These are phyloP conservation scores for Pseudogymnoascus sp. DNA, from an alignment of 2,329 filamentous ascomycete genomes.

Conservation along the genomic window DNA sequence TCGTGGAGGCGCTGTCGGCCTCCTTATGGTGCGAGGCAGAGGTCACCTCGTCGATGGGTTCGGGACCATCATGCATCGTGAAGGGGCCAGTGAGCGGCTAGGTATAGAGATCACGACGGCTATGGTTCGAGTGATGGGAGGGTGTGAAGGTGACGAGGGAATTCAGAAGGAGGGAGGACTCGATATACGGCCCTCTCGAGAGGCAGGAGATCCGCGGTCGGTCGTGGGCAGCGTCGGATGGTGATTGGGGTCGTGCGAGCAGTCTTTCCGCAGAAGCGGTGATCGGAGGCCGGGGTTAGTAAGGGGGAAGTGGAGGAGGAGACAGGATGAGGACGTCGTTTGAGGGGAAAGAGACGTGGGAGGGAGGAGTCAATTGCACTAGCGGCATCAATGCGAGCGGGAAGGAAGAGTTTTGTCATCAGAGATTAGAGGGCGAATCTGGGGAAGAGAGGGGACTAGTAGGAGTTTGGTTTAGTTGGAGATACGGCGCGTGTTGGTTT, in stretches of 20 bases:
- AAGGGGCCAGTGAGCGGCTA: background rate
- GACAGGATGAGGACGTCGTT: background rate
- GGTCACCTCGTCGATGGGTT: background rate
- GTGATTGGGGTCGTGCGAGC: background rate
- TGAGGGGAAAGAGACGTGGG: background rate
- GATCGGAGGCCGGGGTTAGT: background rate
- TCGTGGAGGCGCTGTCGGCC: background rate
- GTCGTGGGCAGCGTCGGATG: background rate
- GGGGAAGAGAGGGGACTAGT: background rate
- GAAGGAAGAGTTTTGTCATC: background rate
- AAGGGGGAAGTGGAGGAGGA: background rate
- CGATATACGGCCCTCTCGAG: background rate
- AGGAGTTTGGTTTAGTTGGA: background rate
- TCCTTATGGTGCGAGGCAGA: background rate
- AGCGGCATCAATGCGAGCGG: background rate
- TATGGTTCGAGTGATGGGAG: background rate
- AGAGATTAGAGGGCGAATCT: constrained; percentile 3
- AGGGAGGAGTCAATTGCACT: background rate
- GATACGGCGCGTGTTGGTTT: background rate
- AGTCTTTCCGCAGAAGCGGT: background rate
- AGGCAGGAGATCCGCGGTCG: background rate
- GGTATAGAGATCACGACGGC: background rate
- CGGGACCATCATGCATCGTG: background rate
- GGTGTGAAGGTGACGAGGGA: background rate
- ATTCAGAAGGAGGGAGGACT: background rate